Base-by-base conservation (phyloP, 306 rosid genomes). In the Ochetophila trinervis region DNA sequence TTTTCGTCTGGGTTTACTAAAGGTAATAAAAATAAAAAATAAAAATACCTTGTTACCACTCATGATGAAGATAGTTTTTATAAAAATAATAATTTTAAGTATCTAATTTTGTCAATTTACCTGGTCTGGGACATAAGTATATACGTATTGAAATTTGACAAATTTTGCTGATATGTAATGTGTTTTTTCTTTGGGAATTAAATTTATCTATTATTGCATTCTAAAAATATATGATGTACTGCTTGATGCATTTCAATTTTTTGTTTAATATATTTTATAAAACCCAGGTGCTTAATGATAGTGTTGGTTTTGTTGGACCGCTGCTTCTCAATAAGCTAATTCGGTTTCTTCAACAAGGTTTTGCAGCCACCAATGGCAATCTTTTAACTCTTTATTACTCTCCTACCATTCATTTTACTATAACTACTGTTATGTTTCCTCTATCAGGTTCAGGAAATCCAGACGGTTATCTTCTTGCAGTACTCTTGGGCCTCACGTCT, bases 251-350 rank as follows among this genome's bases (percentile, higher is more conserved):
- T 27, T 1, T 27, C 32, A 27, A 27, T 2, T 27, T 27, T 27
- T 27, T 27, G 32, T 27, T 27, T 2, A 27, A 27, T 27, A 27
- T 27, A 4, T 27, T 27, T 27, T 27, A 27, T 4, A 4, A 27
- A 74, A 70, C 74, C 62, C 83, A 89, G 98, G 95, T 87, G 79
- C 74, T 89, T 74, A 92, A 92, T 79, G 98, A 92, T 68, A 84
- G 77, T 72, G 80, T 87, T 74, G 90, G 96, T 76, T 92, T 89
- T 84, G 91, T 69, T 62, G 98, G 93, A 79, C 96, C 98, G 8
- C 62, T 92, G 89, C 96, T 92, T 77, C 98, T 92, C 85, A 92
- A 92, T 78, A 88, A 76, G 83, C 84, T 92, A 66, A 92, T 92
- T 78, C 76, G 54, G 69, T 87, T 79, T 85, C 98, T 92, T 71